Evolutionary conservation across 139 green algal species (phyloP).

Genomic region (Chlorella sorokiniana): DNA sequence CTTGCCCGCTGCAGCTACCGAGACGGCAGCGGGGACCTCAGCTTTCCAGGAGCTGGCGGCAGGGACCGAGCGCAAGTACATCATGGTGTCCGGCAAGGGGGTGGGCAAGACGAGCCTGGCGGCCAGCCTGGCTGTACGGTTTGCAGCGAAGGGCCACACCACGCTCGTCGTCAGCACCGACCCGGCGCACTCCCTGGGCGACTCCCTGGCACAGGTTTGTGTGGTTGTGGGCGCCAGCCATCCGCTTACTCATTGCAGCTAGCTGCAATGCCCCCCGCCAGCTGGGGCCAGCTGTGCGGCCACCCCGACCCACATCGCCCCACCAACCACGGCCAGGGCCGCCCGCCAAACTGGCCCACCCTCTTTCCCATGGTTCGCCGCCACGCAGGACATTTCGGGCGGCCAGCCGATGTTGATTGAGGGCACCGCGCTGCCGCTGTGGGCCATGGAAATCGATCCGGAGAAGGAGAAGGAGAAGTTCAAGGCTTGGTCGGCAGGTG

Average conservation of each 20-base stretch:
- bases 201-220: constrained; percentile 92
- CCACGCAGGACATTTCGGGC: constrained; percentile 85
- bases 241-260: too few species aligned
- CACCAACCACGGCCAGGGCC: too few species aligned
- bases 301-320: too few species aligned
- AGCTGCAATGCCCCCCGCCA: too few species aligned
- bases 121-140: constrained; percentile 85
- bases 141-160: constrained; percentile 87
- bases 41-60: constrained; percentile 71
- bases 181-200: constrained; percentile 93
- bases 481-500: constrained; percentile 41
- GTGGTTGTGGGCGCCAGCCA: too few species aligned
- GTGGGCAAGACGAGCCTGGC: constrained; percentile 97
- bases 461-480: constrained; percentile 74
- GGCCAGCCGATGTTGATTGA: constrained; percentile 88
- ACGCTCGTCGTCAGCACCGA: constrained; percentile 97
- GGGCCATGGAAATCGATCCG: constrained; percentile 94
- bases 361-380: not conserved
- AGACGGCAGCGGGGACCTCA: not conserved
- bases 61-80: constrained; percentile 81
- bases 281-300: too few species aligned
- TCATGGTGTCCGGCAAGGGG: constrained; percentile 92
- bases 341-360: not conserved
- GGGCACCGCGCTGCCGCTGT: constrained; percentile 90
- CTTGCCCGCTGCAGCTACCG: not conserved